These are phyloP conservation scores for Trypanosomatidae sp. DNA, from an alignment of 208 protist species.

Conservation along the genomic window DNA sequence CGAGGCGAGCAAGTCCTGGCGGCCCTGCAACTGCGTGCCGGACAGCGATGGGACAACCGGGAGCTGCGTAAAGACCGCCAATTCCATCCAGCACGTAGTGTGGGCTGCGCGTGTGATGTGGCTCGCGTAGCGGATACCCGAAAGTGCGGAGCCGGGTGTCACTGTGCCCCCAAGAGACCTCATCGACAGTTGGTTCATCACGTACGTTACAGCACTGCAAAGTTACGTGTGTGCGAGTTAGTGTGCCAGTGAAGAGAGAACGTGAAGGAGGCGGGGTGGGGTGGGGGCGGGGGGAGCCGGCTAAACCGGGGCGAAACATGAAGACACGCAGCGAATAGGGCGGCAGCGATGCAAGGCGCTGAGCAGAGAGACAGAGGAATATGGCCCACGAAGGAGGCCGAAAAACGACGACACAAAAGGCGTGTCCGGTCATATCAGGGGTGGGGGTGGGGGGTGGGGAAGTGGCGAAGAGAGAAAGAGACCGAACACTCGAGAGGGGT, in stretches of 20 bases:
- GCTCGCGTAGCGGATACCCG: constrained; percentile 63
- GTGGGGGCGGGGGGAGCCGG: no score
- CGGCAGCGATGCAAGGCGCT: background rate
- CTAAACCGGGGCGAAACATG: background rate
- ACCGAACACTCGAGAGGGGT: background rate
- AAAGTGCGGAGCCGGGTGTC: constrained; percentile 39
- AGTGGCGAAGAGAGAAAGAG: background rate
- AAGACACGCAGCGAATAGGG: background rate
- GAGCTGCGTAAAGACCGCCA: constrained; percentile 68
- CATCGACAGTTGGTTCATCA: constrained; percentile 36
- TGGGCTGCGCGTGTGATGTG: constrained; percentile 40
- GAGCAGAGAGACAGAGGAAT: background rate
- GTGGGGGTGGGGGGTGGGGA: background rate
- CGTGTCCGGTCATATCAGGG: background rate
- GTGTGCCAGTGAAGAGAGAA: background rate
- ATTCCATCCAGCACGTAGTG: constrained; percentile 68
- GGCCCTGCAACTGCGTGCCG: constrained; percentile 53
- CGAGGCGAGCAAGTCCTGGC: constrained; percentile 43
- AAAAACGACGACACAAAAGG: background rate
- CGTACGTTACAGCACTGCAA: background rate
- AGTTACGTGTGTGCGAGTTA: background rate
- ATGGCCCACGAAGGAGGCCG: background rate
- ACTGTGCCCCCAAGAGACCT: constrained; percentile 53
- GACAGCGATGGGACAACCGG: constrained; percentile 69
- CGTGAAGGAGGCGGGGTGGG: background rate